Evolutionary conservation across 169 alveolate species (phyloP), one percentile per base, ranked within the genome.

Genomic region (Theileria annulata): DNA sequence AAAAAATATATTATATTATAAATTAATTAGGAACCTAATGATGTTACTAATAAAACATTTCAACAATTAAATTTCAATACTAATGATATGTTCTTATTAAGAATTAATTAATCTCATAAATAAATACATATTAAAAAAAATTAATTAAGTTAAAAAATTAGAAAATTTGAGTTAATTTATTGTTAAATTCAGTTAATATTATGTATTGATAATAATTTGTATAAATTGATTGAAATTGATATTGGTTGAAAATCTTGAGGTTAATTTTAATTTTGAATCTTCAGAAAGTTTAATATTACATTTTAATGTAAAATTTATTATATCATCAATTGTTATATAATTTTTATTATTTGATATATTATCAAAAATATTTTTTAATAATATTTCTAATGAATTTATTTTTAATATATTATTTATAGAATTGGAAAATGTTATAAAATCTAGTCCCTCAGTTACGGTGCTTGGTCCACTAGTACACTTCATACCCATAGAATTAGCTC

Each of bases 41-140:
- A 83, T 8, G 66, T 69, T 33, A 71, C 75, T 0, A 19, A 49
- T 47, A 54, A 30, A 12, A 30, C 90, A 8, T 51, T 83, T 19
- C 25, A 15, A 9, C 81, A 74, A 3, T 75, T 76, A 4, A 80
- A 76, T 6, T 76, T 83, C 51, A 86, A 51, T 28, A 33, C 80
- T 62, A 75, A 75, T n/a, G 86, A 83, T 28, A 58, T 83, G 86
- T 69, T 83, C 28, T 75, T 83, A 25, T 30, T 83, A 42, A 83
- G 78, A 23, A 59, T 71, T 30, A 67, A 49, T 25, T 83, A 69
- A 42, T 25, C 63, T 12, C 4, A 12, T 54, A 54, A 3, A 15
- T 54, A n/a, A 9, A 13, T 25, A 33, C 27, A 2, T 64, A 37
- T 19, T 25, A 2, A 13, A n/a, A n/a, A n/a, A n/a, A n/a, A n/a